Conservation (phyloP, 75 land plant genomes). For the Ceratopteris richardii region DNA sequence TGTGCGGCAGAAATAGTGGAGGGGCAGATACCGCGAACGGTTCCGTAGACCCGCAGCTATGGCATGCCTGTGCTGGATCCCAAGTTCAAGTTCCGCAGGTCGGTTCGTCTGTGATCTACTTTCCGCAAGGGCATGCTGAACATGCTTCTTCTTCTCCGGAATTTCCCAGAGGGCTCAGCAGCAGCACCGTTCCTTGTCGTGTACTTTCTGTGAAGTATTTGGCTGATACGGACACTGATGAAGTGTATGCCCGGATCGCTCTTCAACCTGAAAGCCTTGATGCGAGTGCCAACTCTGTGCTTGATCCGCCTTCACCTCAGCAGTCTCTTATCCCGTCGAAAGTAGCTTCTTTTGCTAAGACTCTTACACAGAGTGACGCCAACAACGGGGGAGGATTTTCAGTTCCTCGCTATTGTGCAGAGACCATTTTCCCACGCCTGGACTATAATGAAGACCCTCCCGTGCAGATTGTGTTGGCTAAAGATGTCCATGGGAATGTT, state of each 20-base stretch:
- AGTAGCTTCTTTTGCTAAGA: slow-evolving; percentile 85
- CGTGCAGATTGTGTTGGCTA: slow-evolving; percentile 80
- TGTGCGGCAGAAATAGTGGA: not conserved
- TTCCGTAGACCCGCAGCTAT: slow-evolving; percentile 69
- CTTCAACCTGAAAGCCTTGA: slow-evolving; percentile 39
- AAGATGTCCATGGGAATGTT: slow-evolving; percentile 87
- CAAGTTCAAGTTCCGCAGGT: slow-evolving; percentile 88
- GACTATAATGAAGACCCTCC: slow-evolving; percentile 88
- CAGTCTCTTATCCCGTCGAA: slow-evolving; percentile 45
- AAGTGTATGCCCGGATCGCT: slow-evolving; percentile 64
- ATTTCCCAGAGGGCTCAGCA: slow-evolving; percentile 27
- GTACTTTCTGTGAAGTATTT: slow-evolving; percentile 56
- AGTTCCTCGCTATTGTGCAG: slow-evolving; percentile 95
- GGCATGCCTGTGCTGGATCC: slow-evolving; percentile 99
- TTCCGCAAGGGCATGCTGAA: slow-evolving; percentile 92
- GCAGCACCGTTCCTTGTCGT: slow-evolving; percentile 50
- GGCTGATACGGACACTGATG: slow-evolving; percentile 88
- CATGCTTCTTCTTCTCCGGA: slow-evolving; percentile 61
- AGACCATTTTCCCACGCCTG: slow-evolving; percentile 87
- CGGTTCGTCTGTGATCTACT: slow-evolving; percentile 72
- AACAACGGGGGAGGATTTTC: slow-evolving; percentile 99
- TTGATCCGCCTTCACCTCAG: slow-evolving; percentile 9
- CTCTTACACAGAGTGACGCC: slow-evolving; percentile 95
- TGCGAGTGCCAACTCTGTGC: slow-evolving; percentile 17
- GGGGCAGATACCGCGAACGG: not conserved